Evolutionary conservation across 371 early-diverging fungal genomes (phyloP).

Genomic region (Mucor velutinosus): DNA sequence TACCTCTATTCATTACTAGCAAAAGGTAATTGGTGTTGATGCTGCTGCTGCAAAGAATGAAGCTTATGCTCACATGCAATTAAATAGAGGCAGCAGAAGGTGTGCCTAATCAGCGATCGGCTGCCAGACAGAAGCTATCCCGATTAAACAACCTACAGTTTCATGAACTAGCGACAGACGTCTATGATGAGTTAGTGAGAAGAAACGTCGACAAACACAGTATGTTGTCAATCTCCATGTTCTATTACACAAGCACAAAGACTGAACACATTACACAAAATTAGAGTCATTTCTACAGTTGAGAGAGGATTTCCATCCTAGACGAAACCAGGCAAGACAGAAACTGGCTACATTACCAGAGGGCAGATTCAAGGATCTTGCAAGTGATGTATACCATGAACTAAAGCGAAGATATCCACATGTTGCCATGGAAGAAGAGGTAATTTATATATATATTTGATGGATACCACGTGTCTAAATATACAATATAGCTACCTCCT

Average conservation of each 20-base stretch:
- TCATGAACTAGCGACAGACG: slow-evolving; percentile 93
- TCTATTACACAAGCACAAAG: background rate
- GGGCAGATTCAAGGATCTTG: slow-evolving; percentile 88
- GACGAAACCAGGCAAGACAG: slow-evolving; percentile 96
- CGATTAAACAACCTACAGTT: slow-evolving; percentile 84
- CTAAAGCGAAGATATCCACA: slow-evolving; percentile 73
- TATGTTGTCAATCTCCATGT: slow-evolving; percentile 25
- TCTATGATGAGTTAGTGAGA: slow-evolving; percentile 91
- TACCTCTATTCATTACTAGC: slow-evolving; percentile 34
- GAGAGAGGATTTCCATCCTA: slow-evolving; percentile 87
- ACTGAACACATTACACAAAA: background rate
- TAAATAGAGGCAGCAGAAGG: slow-evolving; percentile 50
- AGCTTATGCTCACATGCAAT: background rate
- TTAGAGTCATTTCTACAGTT: slow-evolving; percentile 87
- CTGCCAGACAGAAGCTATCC: slow-evolving; percentile 87
- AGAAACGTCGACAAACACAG: slow-evolving; percentile 67
- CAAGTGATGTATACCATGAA: slow-evolving; percentile 90
- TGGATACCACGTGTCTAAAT: background rate
- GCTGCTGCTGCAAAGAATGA: no score
- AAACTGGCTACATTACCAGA: slow-evolving; percentile 91
- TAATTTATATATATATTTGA: slow-evolving; percentile 5
- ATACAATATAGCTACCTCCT: slow-evolving; percentile 23
- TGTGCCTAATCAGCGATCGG: slow-evolving; percentile 55
- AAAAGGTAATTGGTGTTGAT: slow-evolving; percentile 32
- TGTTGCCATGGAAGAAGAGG: slow-evolving; percentile 35